Evolutionary conservation across 176 grass and related monocot species (phyloP), one percentile per base, ranked within the genome.

Genomic region (Carex littledalei): DNA sequence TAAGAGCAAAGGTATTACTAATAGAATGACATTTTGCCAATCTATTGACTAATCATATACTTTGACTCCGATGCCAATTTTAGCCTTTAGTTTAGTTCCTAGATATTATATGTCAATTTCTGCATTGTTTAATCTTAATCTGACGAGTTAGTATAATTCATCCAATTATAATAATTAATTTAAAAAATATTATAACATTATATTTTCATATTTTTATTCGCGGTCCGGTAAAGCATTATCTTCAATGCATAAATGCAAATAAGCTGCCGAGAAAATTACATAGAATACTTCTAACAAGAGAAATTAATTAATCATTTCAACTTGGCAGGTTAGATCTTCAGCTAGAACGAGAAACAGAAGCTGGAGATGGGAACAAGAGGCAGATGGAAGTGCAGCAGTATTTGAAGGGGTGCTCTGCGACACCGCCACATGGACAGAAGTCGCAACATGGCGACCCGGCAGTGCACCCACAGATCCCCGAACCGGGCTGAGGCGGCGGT

Each of bases 351-450:
- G 67, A n/a, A 88, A 58, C 45, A 76, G 82, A 68, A 94, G 91
- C 88, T 97, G 95, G 91, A 82, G 95, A 54, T 97, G 95, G 95
- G 95, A 97, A 83, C 95, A 97, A 82, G 95, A 94, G 49, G 89
- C 89, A 8, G 92, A 94, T 62, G 95, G 95, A 58, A 75, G 89
- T 79, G 90, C 89, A 1, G 89, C 81, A 65, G 82, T 94, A 58
- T 97, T 97, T 47, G 92, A 97, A 85, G 92, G 95, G 41, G 84
- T 97, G 52, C 88, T 97, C 2, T 90, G 83, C 84, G 95, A 97
- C 72, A 79, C 82, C 7, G 60, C 84, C 61, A 91, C 89, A 56
- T 92, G 90, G 35, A 89, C 84, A 21, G 95, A 97, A 85, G 91
- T 93, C 14, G 88, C 92, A 8, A 22, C 82, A 43, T 97, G 94